Percentiles rank a stretch among this genome's conserved stretches.
Evolutionary conservation across 768 basidiomycete genomes (phyloP).

Genomic region (Hydnum rufescens): DNA sequence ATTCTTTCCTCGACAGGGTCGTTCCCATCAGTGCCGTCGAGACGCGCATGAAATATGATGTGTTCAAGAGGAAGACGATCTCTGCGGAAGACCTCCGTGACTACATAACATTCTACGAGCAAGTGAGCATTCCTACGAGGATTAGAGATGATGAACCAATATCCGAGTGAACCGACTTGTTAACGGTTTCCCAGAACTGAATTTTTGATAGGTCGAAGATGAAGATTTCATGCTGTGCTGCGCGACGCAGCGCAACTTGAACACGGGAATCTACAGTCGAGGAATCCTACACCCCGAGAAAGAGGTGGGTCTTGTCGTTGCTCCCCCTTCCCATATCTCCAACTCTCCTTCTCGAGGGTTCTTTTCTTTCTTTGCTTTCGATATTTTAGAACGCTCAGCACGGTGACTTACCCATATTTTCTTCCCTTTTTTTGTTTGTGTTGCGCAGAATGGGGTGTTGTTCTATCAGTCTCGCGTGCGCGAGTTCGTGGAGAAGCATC

Average conservation of each 20-base stretch:
- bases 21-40: slow-evolving; percentile 1
- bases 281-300: slow-evolving; percentile 5
- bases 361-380: too few relatives aligned
- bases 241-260: slow-evolving; percentile 5
- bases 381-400: too few relatives aligned
- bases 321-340: neutral
- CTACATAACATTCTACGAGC: neutral
- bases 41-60: slow-evolving; percentile 6
- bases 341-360: too few relatives aligned
- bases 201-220: slow-evolving; percentile 1
- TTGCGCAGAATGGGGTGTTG: slow-evolving; percentile 1
- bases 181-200: too few relatives aligned
- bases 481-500: slow-evolving; percentile 3
- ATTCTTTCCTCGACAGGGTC: neutral
- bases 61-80: slow-evolving; percentile 4
- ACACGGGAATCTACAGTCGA: slow-evolving; percentile 7
- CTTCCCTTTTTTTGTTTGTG: too few relatives aligned
- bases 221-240: slow-evolving; percentile 1
- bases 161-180: neutral
- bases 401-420: neutral
- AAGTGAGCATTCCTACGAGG: neutral
- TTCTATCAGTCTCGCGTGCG: slow-evolving; percentile 4
- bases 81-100: neutral
- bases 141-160: neutral
- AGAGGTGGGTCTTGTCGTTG: neutral